A percentile compares a stretch with the other conserved stretches of the same genome.
phyloP scores from a whole-genome alignment of 2,329 filamentous ascomycete species.

The Epichloe gansuensis region DNA sequence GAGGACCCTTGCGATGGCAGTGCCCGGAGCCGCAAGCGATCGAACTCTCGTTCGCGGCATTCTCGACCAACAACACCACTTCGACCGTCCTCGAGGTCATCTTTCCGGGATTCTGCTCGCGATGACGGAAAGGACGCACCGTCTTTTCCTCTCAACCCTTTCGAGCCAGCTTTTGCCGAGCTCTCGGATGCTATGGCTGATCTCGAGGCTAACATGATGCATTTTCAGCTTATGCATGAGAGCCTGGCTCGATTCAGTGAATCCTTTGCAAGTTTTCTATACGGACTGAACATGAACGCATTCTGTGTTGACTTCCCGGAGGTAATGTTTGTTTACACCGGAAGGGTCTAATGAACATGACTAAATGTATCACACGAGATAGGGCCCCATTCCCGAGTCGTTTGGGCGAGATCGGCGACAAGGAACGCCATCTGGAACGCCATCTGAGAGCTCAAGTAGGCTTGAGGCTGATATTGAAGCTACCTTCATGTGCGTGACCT shows the following conservation, averaged over 20 bases:
- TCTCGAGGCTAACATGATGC: slow-evolving; percentile 93
- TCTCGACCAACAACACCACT: slow-evolving; percentile 86
- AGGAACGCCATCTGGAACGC: slow-evolving; percentile 39
- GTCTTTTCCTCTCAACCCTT: slow-evolving; percentile 59
- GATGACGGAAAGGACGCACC: slow-evolving; percentile 36
- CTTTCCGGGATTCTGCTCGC: slow-evolving; percentile 64
- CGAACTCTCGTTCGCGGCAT: slow-evolving; percentile 47
- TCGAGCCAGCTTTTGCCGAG: slow-evolving; percentile 88
- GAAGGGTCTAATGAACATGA: not conserved
- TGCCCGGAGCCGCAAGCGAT: slow-evolving; percentile 24
- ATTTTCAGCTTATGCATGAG: slow-evolving; percentile 94
- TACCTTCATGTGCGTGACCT: slow-evolving; percentile 60
- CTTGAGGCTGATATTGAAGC: slow-evolving; percentile 49
- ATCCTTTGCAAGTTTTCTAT: slow-evolving; percentile 89
- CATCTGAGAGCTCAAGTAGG: slow-evolving; percentile 16
- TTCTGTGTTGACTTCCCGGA: slow-evolving; percentile 98
- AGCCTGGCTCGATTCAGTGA: slow-evolving; percentile 86
- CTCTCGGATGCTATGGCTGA: slow-evolving; percentile 89
- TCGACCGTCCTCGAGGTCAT: slow-evolving; percentile 78
- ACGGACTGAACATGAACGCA: slow-evolving; percentile 96
- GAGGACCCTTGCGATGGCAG: slow-evolving; percentile 8
- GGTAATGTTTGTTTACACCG: slow-evolving; percentile 32
- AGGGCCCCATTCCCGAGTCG: slow-evolving; percentile 76
- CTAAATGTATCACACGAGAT: not conserved
- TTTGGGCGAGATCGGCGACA: slow-evolving; percentile 55